Conservation (phyloP, 2,329 filamentous ascomycete genomes). For the Talaromyces rugulosus region DNA sequence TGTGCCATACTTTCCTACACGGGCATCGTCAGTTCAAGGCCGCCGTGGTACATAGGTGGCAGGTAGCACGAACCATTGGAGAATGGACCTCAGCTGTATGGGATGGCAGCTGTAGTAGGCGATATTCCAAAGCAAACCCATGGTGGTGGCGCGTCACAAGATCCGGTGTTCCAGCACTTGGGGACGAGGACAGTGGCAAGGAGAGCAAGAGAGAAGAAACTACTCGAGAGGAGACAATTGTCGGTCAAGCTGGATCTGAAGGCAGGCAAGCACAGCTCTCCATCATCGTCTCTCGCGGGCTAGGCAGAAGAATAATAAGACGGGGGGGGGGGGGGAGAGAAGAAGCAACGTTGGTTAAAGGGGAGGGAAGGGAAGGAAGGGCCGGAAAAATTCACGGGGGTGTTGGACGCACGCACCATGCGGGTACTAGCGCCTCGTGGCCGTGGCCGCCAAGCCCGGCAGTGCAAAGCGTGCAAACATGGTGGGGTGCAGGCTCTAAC, state of each 20-base stretch:
- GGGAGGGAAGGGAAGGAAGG: neutral
- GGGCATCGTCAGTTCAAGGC: neutral
- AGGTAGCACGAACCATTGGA: constrained; percentile 69
- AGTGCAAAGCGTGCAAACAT: constrained; percentile 13
- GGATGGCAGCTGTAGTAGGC: constrained; percentile 74
- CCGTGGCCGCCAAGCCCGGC: neutral
- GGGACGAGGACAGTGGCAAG: constrained; percentile 6
- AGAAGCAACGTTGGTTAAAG: neutral
- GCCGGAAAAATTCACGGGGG: neutral
- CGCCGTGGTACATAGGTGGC: too few species aligned
- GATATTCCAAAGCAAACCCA: constrained; percentile 46
- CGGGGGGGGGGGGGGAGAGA: neutral
- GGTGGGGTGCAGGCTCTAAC: neutral
- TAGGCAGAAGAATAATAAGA: neutral
- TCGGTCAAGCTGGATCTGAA: neutral
- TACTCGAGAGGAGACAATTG: constrained; percentile 12
- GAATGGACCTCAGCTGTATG: constrained; percentile 70
- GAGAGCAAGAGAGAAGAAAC: constrained; percentile 13
- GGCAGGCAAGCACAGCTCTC: neutral
- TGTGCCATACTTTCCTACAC: constrained; percentile 90
- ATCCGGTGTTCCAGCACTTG: constrained; percentile 5
- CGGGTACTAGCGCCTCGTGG: neutral
- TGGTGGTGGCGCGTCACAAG: constrained; percentile 20
- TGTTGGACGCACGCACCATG: constrained; percentile 1
- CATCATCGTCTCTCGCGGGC: neutral